Evolutionary conservation across 208 protist genomes (phyloP), one percentile per base, ranked within the genome.

Genomic region (Trypanosoma avium): DNA sequence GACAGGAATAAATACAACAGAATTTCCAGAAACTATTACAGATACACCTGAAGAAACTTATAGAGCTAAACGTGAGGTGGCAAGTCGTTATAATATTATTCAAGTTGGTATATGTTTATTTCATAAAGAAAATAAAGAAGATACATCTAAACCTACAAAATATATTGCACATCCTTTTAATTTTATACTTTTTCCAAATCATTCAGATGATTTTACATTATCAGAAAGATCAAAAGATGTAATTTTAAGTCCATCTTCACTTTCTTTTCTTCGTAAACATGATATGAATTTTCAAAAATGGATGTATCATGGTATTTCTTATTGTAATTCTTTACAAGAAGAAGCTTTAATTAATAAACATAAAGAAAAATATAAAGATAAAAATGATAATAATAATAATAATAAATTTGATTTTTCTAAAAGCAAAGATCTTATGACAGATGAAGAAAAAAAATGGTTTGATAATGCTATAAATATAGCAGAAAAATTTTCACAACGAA

Each of bases 31-130:
- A 61, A 68, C 27, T 43, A 84, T 87, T 42, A 83, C 77, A n/a
- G 77, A 82, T 47, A 58, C 71, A 6, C 76, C 84, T n/a, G 61
- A 79, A 27, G 82, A 89, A 52, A 66, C 55, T 48, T 94, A 94
- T 57, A 30, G 58, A n/a, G 46, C 73, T 15, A 94, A 94, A 57
- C 73, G 84, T 53, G 45, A 66, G 21, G 85, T 77, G 22, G 88
- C 88, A 17, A 74, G 62, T 24, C 79, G 79, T 17, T 94, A 88
- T 57, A 74, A 73, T 38, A 82, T 94, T 43, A 94, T 94, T 53
- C 88, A 94, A 68, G 81, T 92, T 19, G 88, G 88, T 15, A 70
- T 94, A 32, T 92, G 84, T 46, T 79, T 94, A 12, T 92, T 94
- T 61, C 79, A 87, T 46, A 67, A 60, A n/a, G 71, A 72, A 6